Conservation (phyloP, 2,329 filamentous ascomycete species). For the Ascosphaera apis region DNA sequence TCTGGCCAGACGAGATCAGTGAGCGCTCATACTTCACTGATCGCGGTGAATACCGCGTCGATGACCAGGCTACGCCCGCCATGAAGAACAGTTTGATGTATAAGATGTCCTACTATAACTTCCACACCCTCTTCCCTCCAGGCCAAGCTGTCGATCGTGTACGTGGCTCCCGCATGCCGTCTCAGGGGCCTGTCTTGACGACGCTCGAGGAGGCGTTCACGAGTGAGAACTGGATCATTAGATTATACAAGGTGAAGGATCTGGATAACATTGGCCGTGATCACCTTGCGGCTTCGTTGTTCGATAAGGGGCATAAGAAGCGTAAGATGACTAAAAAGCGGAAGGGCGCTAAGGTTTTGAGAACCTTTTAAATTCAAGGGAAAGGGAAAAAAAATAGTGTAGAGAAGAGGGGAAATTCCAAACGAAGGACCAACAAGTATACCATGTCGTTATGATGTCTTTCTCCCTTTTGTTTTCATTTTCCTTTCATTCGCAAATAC, state of each 20-base stretch:
- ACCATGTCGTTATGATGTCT: no score
- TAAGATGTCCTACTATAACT: constrained; percentile 99
- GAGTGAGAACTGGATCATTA: constrained; percentile 99
- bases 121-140: constrained; percentile 67
- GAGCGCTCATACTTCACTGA: constrained; percentile 90
- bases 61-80: constrained; percentile 75
- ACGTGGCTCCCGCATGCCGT: constrained; percentile 57
- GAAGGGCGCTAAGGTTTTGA: constrained; percentile 20
- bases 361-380: no score
- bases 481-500: no score
- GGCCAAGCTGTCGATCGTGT: constrained; percentile 84
- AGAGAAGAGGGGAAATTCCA: no score
- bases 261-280: constrained; percentile 89
- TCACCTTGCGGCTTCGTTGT: constrained; percentile 39
- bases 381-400: no score
- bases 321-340: constrained; percentile 21
- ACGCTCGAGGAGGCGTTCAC: constrained; percentile 94
- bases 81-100: constrained; percentile 99
- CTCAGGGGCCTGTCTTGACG: constrained; percentile 61
- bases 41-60: constrained; percentile 84
- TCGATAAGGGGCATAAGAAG: constrained; percentile 30
- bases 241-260: constrained; percentile 99
- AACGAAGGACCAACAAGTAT: no score
- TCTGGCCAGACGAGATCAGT: constrained; percentile 98
- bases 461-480: no score